Evolutionary conservation across 1,284 basidiomycete genomes (phyloP), one percentile per base, ranked within the genome.

Genomic region (Apiotrichum brassicae): DNA sequence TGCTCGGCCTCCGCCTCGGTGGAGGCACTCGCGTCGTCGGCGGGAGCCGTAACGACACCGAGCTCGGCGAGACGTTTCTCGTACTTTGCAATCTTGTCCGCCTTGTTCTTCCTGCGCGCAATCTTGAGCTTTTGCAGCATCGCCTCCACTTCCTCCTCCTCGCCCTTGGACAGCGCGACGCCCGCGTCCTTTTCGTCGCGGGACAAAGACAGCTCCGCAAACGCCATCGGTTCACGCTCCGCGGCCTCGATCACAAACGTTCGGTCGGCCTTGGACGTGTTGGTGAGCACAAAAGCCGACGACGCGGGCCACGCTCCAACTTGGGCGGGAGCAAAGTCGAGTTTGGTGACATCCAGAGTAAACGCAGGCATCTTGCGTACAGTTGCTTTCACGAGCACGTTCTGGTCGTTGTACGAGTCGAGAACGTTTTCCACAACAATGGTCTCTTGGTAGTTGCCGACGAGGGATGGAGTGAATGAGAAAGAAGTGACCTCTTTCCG

Each of bases 121-220:
- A 77, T 77, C 64, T 78, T 78, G 53, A 78, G 67, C 63, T 78
- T 78, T 54, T 77, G 77, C 25, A 74, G 63, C 43, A 77, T 58
- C 35, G 65, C 72, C 63, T 78, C 77, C 4, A 77, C 68, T 60
- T 78, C 77, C 53, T 77, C 76, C 56, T 78, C 76, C 48, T 78
- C 76, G 23, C 65, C 68, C 49, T 73, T 72, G n/a, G 71, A 70
- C 47, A 77, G 61, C 3, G 63, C 65, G 12, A 56, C 47, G 4
- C 69, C 63, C 3, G 69, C 70, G 28, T 73, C 71, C 22, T 64
- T 62, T 23, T 71, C 66, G 44, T 74, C 73, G 13, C 62, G 51
- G 11, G 54, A 58, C 22, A 71, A 46, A 0, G 56, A 59, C 6
- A 65, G 43, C 32, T 54, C 52, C 13, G 48, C 55, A 23, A 54